Evolutionary conservation across 2,329 filamentous ascomycete species (phyloP), one percentile per base, ranked within the genome.

Genomic region (Cercospora zeina): DNA sequence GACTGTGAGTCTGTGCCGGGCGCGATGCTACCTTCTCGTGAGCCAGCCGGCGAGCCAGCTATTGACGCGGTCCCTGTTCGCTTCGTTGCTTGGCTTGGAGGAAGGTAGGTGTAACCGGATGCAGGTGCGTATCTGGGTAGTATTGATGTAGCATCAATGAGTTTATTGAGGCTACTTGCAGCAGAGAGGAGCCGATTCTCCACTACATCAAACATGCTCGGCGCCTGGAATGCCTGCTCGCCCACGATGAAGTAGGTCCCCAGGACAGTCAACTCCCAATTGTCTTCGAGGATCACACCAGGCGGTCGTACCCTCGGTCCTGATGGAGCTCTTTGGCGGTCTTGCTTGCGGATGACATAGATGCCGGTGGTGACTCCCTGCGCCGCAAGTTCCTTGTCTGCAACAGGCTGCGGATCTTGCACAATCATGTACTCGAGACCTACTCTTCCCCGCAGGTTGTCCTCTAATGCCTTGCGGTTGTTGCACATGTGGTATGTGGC

Each of bases 281-380:
- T 75, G 19, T 69, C 66, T 68, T 82, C 81, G 11, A 65, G 72
- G 31, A 63, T 59, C 11, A 70, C 82, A 79, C 66, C 77, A 11
- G 66, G 61, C 11, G 65, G 65, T 16, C 65, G 78, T 59, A 51
- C 56, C 61, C 64, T 54, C 62, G 78, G 37, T 76, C 74, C 24
- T 66, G 65, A 1, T 76, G 75, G 14, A 67, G 73, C 73, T 67
- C 79, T 79, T 62, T 76, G 75, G 53, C 83, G 75, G 58, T 76
- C 77, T 71, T 87, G 85, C 68, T 86, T 86, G 65, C 85, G 80
- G 58, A 88, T 83, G 2, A 87, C 80, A 82, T 83, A 88, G 36
- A 86, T 77, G 74, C 74, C 81, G 67, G 73, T 80, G 54, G 65
- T 64, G 50, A 61, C 60, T 47, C 61, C 68, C 54, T 59, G 74